Base-by-base conservation (phyloP, 495 filamentous ascomycete genomes). In the Pyrenula massariospora region DNA sequence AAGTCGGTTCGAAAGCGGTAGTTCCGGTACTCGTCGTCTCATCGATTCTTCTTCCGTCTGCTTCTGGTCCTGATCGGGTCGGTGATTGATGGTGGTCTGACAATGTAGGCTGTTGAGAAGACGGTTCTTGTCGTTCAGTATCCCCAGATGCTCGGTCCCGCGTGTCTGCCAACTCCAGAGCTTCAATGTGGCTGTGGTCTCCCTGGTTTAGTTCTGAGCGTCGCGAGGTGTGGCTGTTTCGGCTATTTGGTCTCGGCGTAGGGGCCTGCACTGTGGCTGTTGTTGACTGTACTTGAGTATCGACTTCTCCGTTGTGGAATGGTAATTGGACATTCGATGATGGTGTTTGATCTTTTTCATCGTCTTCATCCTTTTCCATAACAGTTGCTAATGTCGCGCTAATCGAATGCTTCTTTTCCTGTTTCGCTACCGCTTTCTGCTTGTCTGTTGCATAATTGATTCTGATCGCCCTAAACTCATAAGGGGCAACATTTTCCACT, bases 391-490 rank as follows among this genome's bases (percentile, higher is more conserved):
- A 42, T 8, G 15, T 42, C 31, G 31, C 5, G 31, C 31, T 42
- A 42, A 15, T 5, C 15, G 8, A 8, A 5, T 15, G 15, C 15
- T 15, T 42, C 25, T 53, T 58, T 56, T 12, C 31, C 31, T 19
- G 0, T 21, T 5, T 10, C n/a, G 53, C 22, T 8, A 21, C 24
- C 55, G 55, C 52, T 2, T 10, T 12, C 15, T 36, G 53, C 11
- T 55, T 48, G 48, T 49, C 25, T 22, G 53, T 48, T 23, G 49
- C 23, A 53, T 62, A 49, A 3, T 19, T 55, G 36, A 64, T 60
- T 0, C 22, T 24, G 50, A 55, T 60, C 10, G 50, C 25, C 3
- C 58, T 57, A 48, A 64, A 64, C 20, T 57, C 55, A 24, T 53
- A 62, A 0, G 53, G 53, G 19, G 31, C 31, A 42, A 42, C 31